Evolutionary conservation across 2,329 filamentous ascomycete genomes (phyloP), one percentile per base, ranked within the genome.

Genomic region (Parafenestella ontariensis): DNA sequence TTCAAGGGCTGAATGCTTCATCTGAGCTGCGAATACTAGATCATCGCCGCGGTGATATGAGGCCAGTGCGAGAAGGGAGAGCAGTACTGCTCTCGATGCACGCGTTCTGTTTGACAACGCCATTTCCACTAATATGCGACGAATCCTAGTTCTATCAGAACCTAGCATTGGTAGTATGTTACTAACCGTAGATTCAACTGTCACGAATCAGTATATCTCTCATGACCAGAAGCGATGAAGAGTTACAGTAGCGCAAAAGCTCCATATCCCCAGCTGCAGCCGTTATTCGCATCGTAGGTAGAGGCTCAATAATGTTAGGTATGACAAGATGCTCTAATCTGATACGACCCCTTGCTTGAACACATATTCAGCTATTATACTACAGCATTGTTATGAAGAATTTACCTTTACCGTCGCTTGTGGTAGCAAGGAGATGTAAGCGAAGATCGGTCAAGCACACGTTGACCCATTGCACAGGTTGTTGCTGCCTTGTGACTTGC

Each of bases 361-460:
- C 17, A 33, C n/a, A 20, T 20, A 1, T 15, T 29, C 33, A 17
- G 26, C 36, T 28, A 5, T 13, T 13, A 44, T 18, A 13, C 11
- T n/a, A 20, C 7, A 33, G n/a, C 8, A 34, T 13, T 15, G 2
- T 23, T 11, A 36, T 24, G 5, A 11, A 8, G 5, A 23, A 23
- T 23, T 3, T 46, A 52, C 49, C 43, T 46, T 24, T 36, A 18
- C 20, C 49, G 17, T 42, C 29, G 23, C 23, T 23, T 29, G 11
- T 43, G 13, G 42, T 50, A 26, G 46, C 49, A 34, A 53, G 17
- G 18, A 52, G 40, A 45, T 59, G 52, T 20, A 59, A 34, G 26
- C 46, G 39, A 1, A 59, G n/a, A 21, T 59, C 56, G 10, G 46
- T 50, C 21, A 33, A 39, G n/a, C 33, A 44, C 3, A 51, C 42